Evolutionary conservation across 2,329 filamentous ascomycete genomes (phyloP).

Genomic region (Ceratocystis alfenasii): DNA sequence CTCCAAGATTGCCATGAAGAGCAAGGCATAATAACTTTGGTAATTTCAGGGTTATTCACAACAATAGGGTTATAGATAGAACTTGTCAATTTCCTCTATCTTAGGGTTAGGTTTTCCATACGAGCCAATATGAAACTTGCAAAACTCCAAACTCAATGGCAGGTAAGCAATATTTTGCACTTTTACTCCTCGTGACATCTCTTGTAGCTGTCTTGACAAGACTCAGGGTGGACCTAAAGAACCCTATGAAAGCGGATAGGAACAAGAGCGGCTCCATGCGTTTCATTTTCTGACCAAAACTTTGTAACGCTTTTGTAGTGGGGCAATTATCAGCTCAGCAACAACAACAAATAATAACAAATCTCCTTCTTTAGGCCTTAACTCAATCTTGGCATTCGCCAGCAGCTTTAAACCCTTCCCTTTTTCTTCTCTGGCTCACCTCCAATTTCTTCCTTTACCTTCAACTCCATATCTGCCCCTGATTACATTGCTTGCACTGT

Average conservation of each 20-base stretch:
- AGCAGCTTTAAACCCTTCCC: not conserved
- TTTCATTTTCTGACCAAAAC: not conserved
- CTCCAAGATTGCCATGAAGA: conserved; percentile 8
- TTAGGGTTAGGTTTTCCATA: no score
- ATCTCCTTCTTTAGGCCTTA: not conserved
- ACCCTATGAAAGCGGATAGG: no score
- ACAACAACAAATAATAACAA: not conserved
- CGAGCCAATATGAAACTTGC: no score
- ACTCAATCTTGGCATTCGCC: not conserved
- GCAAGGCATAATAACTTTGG: not conserved
- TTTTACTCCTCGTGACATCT: no score
- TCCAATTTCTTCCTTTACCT: not conserved
- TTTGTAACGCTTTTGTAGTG: not conserved
- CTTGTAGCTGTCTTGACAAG: no score
- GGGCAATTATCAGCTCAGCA: not conserved
- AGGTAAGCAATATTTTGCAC: no score
- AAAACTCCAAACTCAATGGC: no score
- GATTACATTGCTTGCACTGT: not conserved
- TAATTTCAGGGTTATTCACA: not conserved
- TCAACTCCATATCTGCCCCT: not conserved
- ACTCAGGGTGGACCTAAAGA: no score
- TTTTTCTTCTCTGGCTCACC: not conserved
- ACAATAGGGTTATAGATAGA: not conserved
- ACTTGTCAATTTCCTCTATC: no score
- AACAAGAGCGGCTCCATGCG: not conserved